Base-by-base conservation (phyloP, 31 red algal species). In the Odonthalia washingtoniensis region DNA sequence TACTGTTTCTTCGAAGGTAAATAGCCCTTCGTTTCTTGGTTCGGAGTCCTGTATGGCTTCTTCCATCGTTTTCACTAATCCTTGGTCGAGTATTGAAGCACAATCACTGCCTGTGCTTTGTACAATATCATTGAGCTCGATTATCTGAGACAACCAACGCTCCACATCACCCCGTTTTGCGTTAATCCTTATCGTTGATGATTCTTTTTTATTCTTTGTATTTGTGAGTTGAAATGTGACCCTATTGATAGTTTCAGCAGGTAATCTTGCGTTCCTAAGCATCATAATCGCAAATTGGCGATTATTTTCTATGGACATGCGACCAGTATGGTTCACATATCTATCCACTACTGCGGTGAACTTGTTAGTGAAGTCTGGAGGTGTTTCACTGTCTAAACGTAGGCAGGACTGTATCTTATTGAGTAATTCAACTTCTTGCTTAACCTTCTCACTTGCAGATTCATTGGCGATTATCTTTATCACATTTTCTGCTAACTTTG, bases 201-300 rank as follows among this genome's bases (percentile, higher is more conserved):
- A 24, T 17, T 17, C 52, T 61, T 14, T 61, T 61, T 24, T 73
- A 17, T 0, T 33, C 33, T 14, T 0, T n/a, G n/a, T 40, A 24
- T 38, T 0, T 0, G 39, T 73, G 32, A 90, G 35, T 53, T 90
- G 78, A 0, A 82, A 82, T 17, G 63, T 82, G 9, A 81, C 0
- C 4, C 77, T 12, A 33, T 75, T 81, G 39, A 74, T 63, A 24
- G 87, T 82, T n/a, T 67, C 76, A 2, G 76, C 21, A 21, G 67
- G 28, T 3, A 90, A 52, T 17, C 17, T 49, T 39, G 65, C 87
- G 44, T 90, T 90, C 28, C 76, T 40, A 17, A 90, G 36, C 65
- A 82, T 46, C 5, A 76, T 66, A 63, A 82, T 62, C 0, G 77
- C 67, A 63, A 90, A 90, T 32, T 90, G 87, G 24, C 75, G 37